Evolutionary conservation across 176 grass and related monocot genomes (phyloP).

Genomic region (Chloris gayana): DNA sequence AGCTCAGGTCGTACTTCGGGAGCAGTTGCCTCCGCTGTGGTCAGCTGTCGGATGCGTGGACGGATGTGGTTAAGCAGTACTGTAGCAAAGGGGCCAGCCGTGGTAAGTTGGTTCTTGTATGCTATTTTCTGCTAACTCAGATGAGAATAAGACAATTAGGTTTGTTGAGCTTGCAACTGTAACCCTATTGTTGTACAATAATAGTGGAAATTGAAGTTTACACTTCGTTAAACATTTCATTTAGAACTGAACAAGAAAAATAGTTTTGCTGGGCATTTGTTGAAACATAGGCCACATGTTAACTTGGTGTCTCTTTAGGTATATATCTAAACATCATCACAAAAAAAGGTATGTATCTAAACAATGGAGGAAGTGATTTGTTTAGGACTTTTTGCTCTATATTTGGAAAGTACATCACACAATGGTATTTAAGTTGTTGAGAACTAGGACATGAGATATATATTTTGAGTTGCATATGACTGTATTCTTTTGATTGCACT

Average conservation of each 20-base stretch:
- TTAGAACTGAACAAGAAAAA: background rate
- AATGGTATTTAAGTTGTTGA: constrained; percentile 11
- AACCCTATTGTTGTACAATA: background rate
- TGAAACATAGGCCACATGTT: constrained; percentile 15
- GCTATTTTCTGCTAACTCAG: background rate
- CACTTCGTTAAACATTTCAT: background rate
- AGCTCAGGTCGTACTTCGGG: constrained; percentile 62
- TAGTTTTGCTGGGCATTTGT: background rate
- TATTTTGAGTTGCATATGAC: background rate
- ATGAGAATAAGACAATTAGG: background rate
- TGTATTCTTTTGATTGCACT: background rate
- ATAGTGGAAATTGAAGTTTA: background rate
- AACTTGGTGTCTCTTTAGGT: background rate
- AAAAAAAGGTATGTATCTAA: background rate
- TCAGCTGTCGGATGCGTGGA: constrained; percentile 45
- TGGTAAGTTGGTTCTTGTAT: constrained; percentile 47
- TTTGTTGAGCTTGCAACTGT: background rate
- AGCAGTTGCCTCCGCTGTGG: constrained; percentile 67
- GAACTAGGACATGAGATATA: background rate
- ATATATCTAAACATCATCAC: background rate
- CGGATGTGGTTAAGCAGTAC: constrained; percentile 44
- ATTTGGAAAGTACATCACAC: constrained; percentile 15
- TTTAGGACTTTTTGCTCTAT: background rate
- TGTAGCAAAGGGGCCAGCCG: constrained; percentile 52
- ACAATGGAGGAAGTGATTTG: background rate